Percentiles rank a stretch among this genome's conserved stretches.
Conservation (phyloP, 257 asterid genomes). For the Rauvolfia tetraphylla region DNA sequence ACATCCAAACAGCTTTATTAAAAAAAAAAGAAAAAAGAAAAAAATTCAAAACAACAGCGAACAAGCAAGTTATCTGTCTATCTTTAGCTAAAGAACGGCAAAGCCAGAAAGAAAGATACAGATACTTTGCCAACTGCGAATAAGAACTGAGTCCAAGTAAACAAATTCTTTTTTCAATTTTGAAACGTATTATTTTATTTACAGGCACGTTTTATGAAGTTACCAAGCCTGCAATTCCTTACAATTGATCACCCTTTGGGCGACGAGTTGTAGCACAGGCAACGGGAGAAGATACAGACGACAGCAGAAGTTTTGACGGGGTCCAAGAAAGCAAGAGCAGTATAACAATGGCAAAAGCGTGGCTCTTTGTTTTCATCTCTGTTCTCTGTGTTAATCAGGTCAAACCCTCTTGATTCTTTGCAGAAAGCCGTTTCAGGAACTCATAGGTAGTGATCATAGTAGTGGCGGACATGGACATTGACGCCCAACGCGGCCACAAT, state of each 20-base stretch:
- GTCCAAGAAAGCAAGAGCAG: not conserved
- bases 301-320: not conserved
- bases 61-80: too few species aligned
- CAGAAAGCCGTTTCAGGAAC: constrained; percentile 67
- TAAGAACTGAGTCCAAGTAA: too few species aligned
- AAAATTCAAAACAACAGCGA: too few species aligned
- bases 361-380: not conserved
- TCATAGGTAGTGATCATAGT: constrained; percentile 88
- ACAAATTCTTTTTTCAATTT: too few species aligned
- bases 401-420: constrained; percentile 52
- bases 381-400: constrained; percentile 21
- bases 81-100: too few species aligned
- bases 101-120: too few species aligned
- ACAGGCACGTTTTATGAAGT: not conserved
- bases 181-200: too few species aligned
- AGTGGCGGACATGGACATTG: constrained; percentile 80
- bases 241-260: constrained; percentile 1
- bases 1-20: too few species aligned
- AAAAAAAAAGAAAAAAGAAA: too few species aligned
- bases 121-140: too few species aligned
- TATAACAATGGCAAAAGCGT: not conserved
- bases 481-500: constrained; percentile 76
- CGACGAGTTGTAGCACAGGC: not conserved
- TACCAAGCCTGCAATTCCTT: not conserved
- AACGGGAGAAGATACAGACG: not conserved